Percentiles rank a stretch among this genome's conserved stretches.
phyloP scores from a whole-genome alignment of 345 rosid genomes.

The Eucalyptus decipiens region DNA sequence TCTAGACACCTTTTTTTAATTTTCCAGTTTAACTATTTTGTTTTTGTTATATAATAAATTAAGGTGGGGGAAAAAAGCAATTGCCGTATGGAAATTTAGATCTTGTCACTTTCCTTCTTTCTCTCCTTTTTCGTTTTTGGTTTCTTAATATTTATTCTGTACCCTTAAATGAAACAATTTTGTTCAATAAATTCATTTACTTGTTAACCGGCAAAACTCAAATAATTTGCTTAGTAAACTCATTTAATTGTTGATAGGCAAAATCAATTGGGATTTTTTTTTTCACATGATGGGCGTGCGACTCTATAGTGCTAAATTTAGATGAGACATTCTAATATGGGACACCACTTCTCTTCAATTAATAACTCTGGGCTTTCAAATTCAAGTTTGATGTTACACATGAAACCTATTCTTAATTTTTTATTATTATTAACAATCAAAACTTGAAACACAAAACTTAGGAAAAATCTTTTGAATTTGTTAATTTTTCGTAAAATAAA shows the following conservation, averaged over 20 bases:
- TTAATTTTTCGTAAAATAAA: background rate
- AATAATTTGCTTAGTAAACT: background rate
- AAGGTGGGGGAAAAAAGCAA: background rate
- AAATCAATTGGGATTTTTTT: background rate
- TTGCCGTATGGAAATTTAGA: background rate
- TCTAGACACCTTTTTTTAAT: background rate
- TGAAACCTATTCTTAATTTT: background rate
- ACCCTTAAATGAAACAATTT: background rate
- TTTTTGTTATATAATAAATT: background rate
- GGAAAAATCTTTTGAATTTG: background rate
- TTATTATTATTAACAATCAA: background rate
- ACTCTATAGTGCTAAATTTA: background rate
- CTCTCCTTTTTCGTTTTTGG: background rate
- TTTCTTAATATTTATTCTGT: background rate
- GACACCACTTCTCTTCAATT: accelerated
- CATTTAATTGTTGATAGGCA: background rate
- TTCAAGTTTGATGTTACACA: background rate
- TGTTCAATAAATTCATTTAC: background rate
- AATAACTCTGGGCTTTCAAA: background rate
- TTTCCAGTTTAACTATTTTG: background rate
- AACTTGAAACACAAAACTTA: background rate
- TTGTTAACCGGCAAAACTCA: background rate
- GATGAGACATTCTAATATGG: background rate
- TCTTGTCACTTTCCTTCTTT: background rate
- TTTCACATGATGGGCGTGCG: background rate